These are phyloP conservation scores for Brettanomyces nanus DNA, from an alignment of 805 yeast species.

Conservation along the genomic window DNA sequence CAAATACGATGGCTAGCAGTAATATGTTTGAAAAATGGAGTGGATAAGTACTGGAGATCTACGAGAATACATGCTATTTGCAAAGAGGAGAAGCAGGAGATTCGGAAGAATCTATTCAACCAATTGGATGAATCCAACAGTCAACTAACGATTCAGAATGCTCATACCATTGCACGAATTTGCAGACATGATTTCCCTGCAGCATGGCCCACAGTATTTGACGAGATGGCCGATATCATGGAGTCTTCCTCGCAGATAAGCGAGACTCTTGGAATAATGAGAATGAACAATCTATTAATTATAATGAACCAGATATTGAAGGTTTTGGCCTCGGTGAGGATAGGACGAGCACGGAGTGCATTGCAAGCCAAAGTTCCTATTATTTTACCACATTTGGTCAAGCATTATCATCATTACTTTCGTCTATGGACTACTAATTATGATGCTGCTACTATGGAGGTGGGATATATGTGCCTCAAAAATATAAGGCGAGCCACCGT, in stretches of 20 bases:
- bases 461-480: constrained; percentile 73
- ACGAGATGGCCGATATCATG: constrained; percentile 42
- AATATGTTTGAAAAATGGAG: constrained; percentile 81
- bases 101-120: constrained; percentile 47
- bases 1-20: constrained; percentile 81
- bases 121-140: constrained; percentile 61
- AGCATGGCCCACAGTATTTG: constrained; percentile 80
- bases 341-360: constrained; percentile 75
- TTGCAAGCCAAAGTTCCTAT: constrained; percentile 65
- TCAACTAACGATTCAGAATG: constrained; percentile 74
- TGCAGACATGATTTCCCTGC: constrained; percentile 79
- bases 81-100: constrained; percentile 62
- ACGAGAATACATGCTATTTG: constrained; percentile 44
- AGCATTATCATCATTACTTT: constrained; percentile 51
- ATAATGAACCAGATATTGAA: constrained; percentile 76
- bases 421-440: constrained; percentile 50
- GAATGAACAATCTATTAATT: constrained; percentile 53
- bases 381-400: constrained; percentile 50
- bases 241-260: constrained; percentile 31
- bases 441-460: constrained; percentile 53
- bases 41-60: constrained; percentile 79
- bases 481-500: constrained; percentile 63
- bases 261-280: constrained; percentile 32
- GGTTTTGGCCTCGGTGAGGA: constrained; percentile 61
- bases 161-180: constrained; percentile 72